Percentiles rank a stretch among this genome's conserved stretches.
Evolutionary conservation across 2,329 filamentous ascomycete genomes (phyloP).

Genomic region (Botrytis fragariae): DNA sequence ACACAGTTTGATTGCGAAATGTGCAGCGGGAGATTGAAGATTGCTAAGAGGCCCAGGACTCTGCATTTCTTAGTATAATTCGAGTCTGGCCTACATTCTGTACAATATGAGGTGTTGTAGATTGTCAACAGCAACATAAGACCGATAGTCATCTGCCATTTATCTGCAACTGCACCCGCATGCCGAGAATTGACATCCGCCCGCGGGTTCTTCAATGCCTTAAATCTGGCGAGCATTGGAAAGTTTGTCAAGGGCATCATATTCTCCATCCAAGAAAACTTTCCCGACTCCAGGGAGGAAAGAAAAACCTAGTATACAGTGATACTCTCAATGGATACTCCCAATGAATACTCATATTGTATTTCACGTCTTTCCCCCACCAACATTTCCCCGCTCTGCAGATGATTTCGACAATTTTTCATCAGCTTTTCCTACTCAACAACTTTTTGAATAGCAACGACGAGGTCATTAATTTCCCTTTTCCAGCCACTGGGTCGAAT

Average conservation of each 20-base stretch:
- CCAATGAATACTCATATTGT: too few species aligned
- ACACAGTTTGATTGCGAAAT: not conserved
- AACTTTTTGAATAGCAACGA: not conserved
- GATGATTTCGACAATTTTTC: not conserved
- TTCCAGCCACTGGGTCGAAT: too few species aligned
- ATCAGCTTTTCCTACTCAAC: not conserved
- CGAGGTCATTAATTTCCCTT: not conserved
- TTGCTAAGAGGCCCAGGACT: not conserved
- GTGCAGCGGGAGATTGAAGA: not conserved
- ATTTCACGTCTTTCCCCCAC: not conserved
- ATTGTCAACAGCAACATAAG: not conserved
- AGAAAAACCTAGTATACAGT: too few species aligned
- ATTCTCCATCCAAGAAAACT: too few species aligned
- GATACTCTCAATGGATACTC: too few species aligned
- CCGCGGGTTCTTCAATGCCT: too few species aligned
- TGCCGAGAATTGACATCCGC: too few species aligned
- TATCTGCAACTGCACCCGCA: too few species aligned
- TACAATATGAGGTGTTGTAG: not conserved
- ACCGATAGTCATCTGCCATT: too few species aligned
- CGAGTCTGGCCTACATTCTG: not conserved
- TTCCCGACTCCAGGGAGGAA: too few species aligned
- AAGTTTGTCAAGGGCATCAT: too few species aligned
- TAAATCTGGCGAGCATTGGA: too few species aligned
- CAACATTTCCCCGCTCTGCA: not conserved
- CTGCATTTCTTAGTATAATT: not conserved